Evolutionary conservation across 1,284 basidiomycete species (phyloP), one percentile per base, ranked within the genome.

Genomic region (Pyrrhoderma noxium): DNA sequence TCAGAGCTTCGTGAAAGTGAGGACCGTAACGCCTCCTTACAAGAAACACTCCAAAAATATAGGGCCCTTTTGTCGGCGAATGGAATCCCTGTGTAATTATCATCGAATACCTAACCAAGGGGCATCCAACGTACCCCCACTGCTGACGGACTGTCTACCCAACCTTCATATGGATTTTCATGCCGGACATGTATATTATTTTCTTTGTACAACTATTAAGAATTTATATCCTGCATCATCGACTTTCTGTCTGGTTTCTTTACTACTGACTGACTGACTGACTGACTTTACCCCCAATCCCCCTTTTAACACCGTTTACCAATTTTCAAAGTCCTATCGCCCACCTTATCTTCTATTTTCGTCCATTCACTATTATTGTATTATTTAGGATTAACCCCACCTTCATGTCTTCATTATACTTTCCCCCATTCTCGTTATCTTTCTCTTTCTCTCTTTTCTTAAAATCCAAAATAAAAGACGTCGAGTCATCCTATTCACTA

Each of bases 41-140:
- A 45, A 34, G 44, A 37, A 27, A 19, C 50, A 18, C 44, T 51
- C 9, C 43, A 46, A 35, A 51, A 51, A 46, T 42, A 39, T 21
- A 22, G 50, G 18, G 19, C 42, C 27, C 46, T 51, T 27, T 44
- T 51, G 14, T 19, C 50, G 11, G 45, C 50, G 21, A 51, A 51
- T 27, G 50, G 50, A 5, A 45, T 51, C 8, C 50, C 50, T 22
- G 37, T 51, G 16, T 42, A 51, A 22, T 50, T 45, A 44, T 23
- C 13, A 45, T 23, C 19, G 9, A 40, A 16, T 21, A 21, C n/a
- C 38, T 21, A 21, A 5, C 38, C 7, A 21, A 40, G 14, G 19
- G 14, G n/a, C 38, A 40, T 16, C 38, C 38, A 14, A 37, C 35
- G 38, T 40, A 18, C 38, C 5, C 14, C 19, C 14, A 7, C n/a